Base-by-base conservation (phyloP, 805 yeast genomes). In the Nakazawaea wickerhamii region DNA sequence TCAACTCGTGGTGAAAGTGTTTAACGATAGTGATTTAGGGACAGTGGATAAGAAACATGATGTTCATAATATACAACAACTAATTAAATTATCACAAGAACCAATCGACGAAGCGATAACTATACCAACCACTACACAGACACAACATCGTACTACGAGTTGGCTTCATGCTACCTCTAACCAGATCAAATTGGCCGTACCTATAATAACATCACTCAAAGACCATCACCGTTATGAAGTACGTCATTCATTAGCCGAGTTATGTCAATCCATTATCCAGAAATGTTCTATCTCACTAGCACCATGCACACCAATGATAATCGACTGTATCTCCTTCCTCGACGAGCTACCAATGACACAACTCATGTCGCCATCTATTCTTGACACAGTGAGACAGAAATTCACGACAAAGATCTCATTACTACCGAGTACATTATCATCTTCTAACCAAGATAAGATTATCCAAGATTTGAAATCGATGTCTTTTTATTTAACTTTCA, bases 111-210 rank as follows among this genome's bases (percentile, higher is more conserved):
- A 25, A 25, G 27, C 27, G 13, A 25, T 25, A 9, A 25, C 27
- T 25, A 27, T 22, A 27, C 39, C 40, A 14, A 25, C 11, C 14
- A 22, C 30, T 15, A 25, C 18, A 1, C 44, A 42, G 8, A 53
- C 50, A 17, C 23, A 38, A 4, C 62, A 57, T 47, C 61, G 84
- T 52, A 68, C 75, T 4, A 61, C 62, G 5, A 50, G 70, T 13
- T 80, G 87, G 87, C 53, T 78, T n/a, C 62, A 55, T 11, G 79
- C 72, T 0, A 77, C 84, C 0, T 58, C 72, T 4, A 51, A 57
- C 14, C 85, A 81, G 50, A 61, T 79, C 3, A 61, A 63, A 37
- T 55, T 68, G 14, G 76, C 81, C 0, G 45, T 81, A 5, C 56
- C 61, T 19, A 50, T 64, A 2, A 57, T 73, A 19, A 32, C 55